phyloP scores from a whole-genome alignment of 2,329 filamentous ascomycete genomes.

The Bipolaris bicolor region DNA sequence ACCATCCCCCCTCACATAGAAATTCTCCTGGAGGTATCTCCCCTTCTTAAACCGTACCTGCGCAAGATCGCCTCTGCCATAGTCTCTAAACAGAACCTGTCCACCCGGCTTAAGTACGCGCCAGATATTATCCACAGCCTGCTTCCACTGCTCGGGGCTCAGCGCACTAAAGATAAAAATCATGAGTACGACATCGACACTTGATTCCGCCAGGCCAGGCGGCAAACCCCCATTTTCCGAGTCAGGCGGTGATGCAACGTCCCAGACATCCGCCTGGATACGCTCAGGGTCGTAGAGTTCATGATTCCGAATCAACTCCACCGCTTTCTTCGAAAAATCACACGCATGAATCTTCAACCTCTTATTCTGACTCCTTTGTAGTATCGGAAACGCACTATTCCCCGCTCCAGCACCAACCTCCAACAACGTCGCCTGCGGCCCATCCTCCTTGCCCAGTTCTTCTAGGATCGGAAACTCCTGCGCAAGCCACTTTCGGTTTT shows the following conservation, averaged over 20 bases:
- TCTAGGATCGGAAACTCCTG: slow-evolving; percentile 94
- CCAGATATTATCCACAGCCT: slow-evolving; percentile 81
- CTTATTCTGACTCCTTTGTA: slow-evolving; percentile 82
- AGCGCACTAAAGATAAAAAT: slow-evolving; percentile 98
- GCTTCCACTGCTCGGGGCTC: slow-evolving; percentile 81
- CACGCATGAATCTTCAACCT: slow-evolving; percentile 86
- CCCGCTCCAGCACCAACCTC: slow-evolving; percentile 96
- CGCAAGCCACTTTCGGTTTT: slow-evolving; percentile 94
- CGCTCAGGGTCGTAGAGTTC: slow-evolving; percentile 73
- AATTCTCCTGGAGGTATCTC: slow-evolving; percentile 92
- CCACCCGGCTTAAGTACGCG: slow-evolving; percentile 88
- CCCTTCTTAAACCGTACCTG: slow-evolving; percentile 98
- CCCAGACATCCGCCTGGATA: slow-evolving; percentile 94
- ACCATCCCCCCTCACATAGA: slow-evolving; percentile 93
- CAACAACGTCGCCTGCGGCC: slow-evolving; percentile 73
- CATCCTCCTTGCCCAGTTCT: slow-evolving; percentile 72
- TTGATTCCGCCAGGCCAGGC: slow-evolving; percentile 75
- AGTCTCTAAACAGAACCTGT: slow-evolving; percentile 94
- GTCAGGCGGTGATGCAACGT: slow-evolving; percentile 64
- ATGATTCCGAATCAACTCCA: slow-evolving; percentile 86
- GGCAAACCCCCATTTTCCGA: slow-evolving; percentile 67
- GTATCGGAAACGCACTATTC: slow-evolving; percentile 92
- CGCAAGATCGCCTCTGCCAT: slow-evolving; percentile 91
- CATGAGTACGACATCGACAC: slow-evolving; percentile 89
- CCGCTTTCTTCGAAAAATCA: slow-evolving; percentile 94